Conservation (phyloP, 345 rosid genomes). For the Diplotaxis tenuifolia region DNA sequence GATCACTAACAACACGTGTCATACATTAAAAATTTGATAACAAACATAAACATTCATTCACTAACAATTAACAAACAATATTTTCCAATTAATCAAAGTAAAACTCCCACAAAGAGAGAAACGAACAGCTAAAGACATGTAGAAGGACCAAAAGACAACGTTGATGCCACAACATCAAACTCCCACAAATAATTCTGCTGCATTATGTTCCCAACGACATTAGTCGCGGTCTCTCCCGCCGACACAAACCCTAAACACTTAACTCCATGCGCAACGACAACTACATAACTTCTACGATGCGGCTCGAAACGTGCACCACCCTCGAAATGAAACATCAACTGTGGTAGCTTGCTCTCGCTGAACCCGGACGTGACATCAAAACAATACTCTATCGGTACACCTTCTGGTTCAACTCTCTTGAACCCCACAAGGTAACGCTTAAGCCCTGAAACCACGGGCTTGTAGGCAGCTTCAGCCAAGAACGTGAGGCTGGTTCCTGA, state of each 20-base stretch:
- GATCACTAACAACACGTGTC: too few relatives aligned
- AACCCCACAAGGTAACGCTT: slow-evolving; percentile 29
- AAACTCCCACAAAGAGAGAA: background rate
- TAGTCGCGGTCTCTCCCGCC: slow-evolving; percentile 30
- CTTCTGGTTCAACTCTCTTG: slow-evolving; percentile 25
- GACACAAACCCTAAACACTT: slow-evolving; percentile 48
- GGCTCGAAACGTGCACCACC: slow-evolving; percentile 60
- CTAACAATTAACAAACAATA: slow-evolving; percentile 20
- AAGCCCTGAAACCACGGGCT: slow-evolving; percentile 40
- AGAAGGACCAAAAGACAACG: slow-evolving; percentile 60
- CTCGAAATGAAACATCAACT: slow-evolving; percentile 43
- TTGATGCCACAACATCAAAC: slow-evolving; percentile 40
- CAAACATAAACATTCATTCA: slow-evolving; percentile 11
- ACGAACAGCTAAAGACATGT: slow-evolving; percentile 39
- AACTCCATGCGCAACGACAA: slow-evolving; percentile 41
- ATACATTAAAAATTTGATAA: background rate
- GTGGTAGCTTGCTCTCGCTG: slow-evolving; percentile 41
- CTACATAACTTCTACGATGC: slow-evolving; percentile 48
- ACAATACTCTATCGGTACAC: slow-evolving; percentile 51
- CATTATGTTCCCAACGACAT: slow-evolving; percentile 52
- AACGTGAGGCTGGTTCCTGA: slow-evolving; percentile 55
- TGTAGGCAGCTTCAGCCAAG: slow-evolving; percentile 43
- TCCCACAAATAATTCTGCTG: slow-evolving; percentile 73
- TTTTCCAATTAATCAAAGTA: slow-evolving; percentile 20
- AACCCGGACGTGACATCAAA: slow-evolving; percentile 38